Evolutionary conservation across 176 grass and related monocot species (phyloP), one percentile per base, ranked within the genome.

Genomic region (Elaeis guineensis): DNA sequence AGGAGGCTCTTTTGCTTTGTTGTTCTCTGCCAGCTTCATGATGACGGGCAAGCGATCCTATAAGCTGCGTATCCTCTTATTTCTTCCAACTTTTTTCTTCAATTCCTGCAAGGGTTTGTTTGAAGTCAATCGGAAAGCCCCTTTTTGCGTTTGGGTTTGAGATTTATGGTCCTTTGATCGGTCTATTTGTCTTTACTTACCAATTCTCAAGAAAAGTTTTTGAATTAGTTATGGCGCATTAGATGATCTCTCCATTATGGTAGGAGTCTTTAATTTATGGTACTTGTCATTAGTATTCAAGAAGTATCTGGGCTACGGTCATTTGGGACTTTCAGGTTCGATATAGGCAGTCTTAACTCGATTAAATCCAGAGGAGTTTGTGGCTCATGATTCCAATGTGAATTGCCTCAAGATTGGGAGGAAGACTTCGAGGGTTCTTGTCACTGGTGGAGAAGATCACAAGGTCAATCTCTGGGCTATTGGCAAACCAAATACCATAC

Each of bases 391-490:
- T 85, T 91, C 78, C 19, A 71, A 66, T 78, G 81, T 97, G 59
- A 97, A 90, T 63, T 97, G 92, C 80, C 66, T 86, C 64, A 97
- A 85, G 71, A 88, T 91, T 65, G 87, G 87, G 39, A 88, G 63
- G 65, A 83, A 62, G 72, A 72, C 81, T 61, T 91, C 84, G 50
- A 97, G 87, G 69, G 80, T 82, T 19, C 66, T 97, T 55, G 66
- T 91, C 49, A 91, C 92, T 5, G 92, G 87, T 62, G 92, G 87
- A 59, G 87, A 97, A 5, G 92, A 97, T 83, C 57, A 78, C 53
- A 88, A 85, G 65, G 87, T 97, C 70, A 97, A 91, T 79, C 69
- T 97, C 82, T 97, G 87, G 92, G 78, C 65, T 64, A 68, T 96
- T 23, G 92, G 92, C 55, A 96, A 91, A 74, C 92, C 81, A 17